phyloP scores from a whole-genome alignment of 345 rosid genomes.

The Camelina hispida region DNA sequence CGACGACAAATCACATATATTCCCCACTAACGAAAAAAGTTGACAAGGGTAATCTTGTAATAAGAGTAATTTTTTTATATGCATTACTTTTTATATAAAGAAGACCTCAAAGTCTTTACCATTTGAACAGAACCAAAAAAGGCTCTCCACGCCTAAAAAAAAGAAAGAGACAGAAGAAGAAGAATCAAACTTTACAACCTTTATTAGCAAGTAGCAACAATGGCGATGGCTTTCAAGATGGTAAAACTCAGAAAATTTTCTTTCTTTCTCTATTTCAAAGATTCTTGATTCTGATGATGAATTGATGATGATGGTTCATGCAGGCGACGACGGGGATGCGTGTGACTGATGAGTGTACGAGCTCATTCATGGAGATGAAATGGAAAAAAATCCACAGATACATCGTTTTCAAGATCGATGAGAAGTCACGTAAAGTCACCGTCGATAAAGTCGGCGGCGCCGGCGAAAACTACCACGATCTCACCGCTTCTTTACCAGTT shows the following conservation, averaged over 20 bases:
- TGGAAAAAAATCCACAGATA: slow-evolving; percentile 89
- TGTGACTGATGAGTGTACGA: slow-evolving; percentile 88
- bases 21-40: slow-evolving; percentile 12
- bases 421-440: slow-evolving; percentile 77
- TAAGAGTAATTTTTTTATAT: slow-evolving; percentile 28
- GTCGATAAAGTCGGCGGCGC: slow-evolving; percentile 94
- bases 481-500: slow-evolving; percentile 72
- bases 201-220: slow-evolving; percentile 49
- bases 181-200: slow-evolving; percentile 5
- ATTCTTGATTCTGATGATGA: slow-evolving; percentile 4
- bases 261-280: not conserved
- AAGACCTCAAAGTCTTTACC: slow-evolving; percentile 17
- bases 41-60: slow-evolving; percentile 43
- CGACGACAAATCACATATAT: slow-evolving; percentile 10
- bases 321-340: slow-evolving; percentile 97
- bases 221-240: slow-evolving; percentile 99
- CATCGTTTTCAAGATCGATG: slow-evolving; percentile 95
- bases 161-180: slow-evolving; percentile 6
- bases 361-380: slow-evolving; percentile 91
- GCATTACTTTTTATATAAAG: slow-evolving; percentile 54
- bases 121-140: slow-evolving; percentile 5
- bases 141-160: slow-evolving; percentile 10
- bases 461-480: slow-evolving; percentile 77
- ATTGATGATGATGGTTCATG: not conserved
- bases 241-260: slow-evolving; percentile 40